Evolutionary conservation across 208 protist species (phyloP), one percentile per base, ranked within the genome.

Genomic region (Trypanosoma congolense): DNA sequence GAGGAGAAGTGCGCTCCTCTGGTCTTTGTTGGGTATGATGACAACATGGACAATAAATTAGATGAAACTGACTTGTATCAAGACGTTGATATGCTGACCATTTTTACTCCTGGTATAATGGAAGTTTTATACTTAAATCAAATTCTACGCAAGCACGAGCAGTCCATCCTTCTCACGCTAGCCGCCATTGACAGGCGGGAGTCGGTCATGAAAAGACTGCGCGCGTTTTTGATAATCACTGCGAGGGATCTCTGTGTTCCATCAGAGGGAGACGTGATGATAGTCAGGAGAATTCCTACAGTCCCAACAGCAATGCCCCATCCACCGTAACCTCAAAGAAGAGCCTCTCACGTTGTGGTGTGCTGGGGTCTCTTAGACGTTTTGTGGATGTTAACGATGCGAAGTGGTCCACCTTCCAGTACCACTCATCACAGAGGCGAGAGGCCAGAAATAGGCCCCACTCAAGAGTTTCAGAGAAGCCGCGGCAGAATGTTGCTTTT

Each of bases 71-170:
- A 35, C 40, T 14, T n/a, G 26, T 2, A 25, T 3, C 2, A 12
- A 4, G 22, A 26, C 24, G 21, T 21, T 12, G 16, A 5, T 24
- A 19, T 5, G 41, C 21, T 22, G 25, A 16, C 21, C 8, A 14
- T 1, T n/a, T 36, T 38, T 38, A 38, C 33, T 38, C 33, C 33
- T 1, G 51, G 18, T 25, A 14, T 67, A 16, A 18, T 44, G 14
- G 61, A 60, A 22, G 46, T 67, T 4, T 30, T 67, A 24, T 26
- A 41, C n/a, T 19, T 67, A 28, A 44, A 51, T 28, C 18, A 45
- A 5, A 22, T 53, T 18, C 33, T 67, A 18, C 18, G 3, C 5
- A 12, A 36, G 30, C 61, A 67, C 29, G 35, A 60, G 45, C 50
- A 21, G 0, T 5, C 18, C 16, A 67, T 44, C 21, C 29, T 54